A percentile compares a stretch with the other conserved stretches of the same genome.
Evolutionary conservation across 805 yeast species (phyloP).

Genomic region (Kluyveromyces lactis): DNA sequence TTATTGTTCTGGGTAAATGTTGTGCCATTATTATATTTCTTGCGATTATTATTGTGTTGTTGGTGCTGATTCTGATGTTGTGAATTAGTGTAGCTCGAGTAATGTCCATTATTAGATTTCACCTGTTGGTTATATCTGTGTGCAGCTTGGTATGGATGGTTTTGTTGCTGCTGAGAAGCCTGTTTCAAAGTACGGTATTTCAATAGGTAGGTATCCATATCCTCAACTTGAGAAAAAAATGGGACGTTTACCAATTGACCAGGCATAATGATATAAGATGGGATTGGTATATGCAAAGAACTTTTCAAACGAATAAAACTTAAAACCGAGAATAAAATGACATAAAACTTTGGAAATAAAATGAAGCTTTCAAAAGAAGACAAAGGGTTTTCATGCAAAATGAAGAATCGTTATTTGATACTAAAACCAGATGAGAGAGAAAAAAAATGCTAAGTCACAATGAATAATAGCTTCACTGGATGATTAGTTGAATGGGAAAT

Average conservation of each 20-base stretch:
- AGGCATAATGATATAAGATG: constrained; percentile 15
- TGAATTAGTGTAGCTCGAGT: neutral
- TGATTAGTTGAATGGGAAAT: no score
- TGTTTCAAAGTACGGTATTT: constrained; percentile 21
- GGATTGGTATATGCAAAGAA: constrained; percentile 6
- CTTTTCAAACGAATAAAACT: constrained; percentile 18
- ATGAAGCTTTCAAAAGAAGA: no score
- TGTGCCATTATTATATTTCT: constrained; percentile 9
- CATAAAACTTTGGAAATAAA: no score
- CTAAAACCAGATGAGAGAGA: no score
- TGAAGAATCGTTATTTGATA: no score
- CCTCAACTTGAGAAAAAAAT: constrained; percentile 29
- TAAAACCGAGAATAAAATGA: neutral
- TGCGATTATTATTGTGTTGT: constrained; percentile 3
- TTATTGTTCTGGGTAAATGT: constrained; percentile 7
- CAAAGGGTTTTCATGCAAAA: no score
- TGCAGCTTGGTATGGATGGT: constrained; percentile 3
- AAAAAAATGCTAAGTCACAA: no score
- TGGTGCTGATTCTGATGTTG: constrained; percentile 4
- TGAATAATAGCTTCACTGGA: no score
- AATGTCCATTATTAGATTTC: constrained; percentile 5
- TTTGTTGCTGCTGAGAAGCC: constrained; percentile 10
- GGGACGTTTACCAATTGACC: constrained; percentile 25
- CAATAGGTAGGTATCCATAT: constrained; percentile 24
- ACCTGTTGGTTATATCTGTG: constrained; percentile 7